Evolutionary conservation across 768 basidiomycete species (phyloP).

Genomic region (Mycena vulgaris): DNA sequence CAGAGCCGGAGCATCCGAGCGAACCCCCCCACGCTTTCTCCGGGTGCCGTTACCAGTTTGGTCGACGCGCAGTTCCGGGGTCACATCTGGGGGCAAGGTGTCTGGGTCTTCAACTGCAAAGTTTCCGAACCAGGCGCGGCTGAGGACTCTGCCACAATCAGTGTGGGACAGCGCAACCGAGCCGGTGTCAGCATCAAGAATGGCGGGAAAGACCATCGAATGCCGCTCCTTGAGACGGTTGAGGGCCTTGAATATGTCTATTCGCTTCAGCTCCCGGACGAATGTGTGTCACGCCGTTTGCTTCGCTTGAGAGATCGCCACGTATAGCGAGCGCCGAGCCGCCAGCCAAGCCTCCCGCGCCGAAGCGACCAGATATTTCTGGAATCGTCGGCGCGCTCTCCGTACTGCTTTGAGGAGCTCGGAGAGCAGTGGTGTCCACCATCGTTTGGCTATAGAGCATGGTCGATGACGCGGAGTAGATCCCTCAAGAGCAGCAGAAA

Average conservation of each 20-base stretch:
- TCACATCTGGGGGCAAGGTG: slow-evolving; percentile 4
- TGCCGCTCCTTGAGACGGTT: not conserved
- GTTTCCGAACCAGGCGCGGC: slow-evolving; percentile 3
- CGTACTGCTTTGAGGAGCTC: not conserved
- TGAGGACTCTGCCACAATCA: not conserved
- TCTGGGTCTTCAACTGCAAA: not conserved
- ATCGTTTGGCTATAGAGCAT: not conserved
- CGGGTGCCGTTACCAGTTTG: slow-evolving; percentile 8
- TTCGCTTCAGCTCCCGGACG: not conserved
- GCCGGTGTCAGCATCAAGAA: not conserved
- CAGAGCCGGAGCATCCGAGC: not conserved
- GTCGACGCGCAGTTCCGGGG: not conserved
- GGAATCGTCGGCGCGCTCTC: not conserved
- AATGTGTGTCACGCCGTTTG: not conserved
- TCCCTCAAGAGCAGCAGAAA: not conserved
- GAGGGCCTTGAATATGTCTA: slow-evolving; percentile 6
- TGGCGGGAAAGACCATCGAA: not conserved
- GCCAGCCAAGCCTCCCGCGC: not conserved
- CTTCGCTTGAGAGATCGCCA: not conserved
- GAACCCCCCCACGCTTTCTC: slow-evolving; percentile 12
- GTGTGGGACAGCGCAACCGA: not conserved
- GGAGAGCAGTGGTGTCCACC: not conserved
- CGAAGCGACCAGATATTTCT: not conserved
- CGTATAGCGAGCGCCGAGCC: not conserved
- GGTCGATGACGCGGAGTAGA: not conserved